Base-by-base conservation (phyloP, 208 protist genomes). In the Leishmania lainsoni region DNA sequence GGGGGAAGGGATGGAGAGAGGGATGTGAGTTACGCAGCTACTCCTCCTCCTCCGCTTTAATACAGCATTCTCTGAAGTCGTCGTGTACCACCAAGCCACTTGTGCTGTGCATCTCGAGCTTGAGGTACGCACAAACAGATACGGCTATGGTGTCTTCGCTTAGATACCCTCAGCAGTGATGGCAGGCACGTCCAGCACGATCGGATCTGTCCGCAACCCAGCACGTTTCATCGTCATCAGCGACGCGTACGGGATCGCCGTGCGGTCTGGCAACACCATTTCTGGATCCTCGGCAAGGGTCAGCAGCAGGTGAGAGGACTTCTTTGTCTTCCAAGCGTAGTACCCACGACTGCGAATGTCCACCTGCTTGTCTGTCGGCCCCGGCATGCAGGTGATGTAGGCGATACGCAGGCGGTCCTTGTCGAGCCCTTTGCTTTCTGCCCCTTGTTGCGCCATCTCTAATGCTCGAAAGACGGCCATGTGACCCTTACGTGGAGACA, bases 281-380 rank as follows among this genome's bases (percentile, higher is more conserved):
- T 98, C 92, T 16, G 93, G 92, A 84, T 98, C 95, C 80, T 98
- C 95, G 16, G 92, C 89, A 14, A 98, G 59, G 6, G 90, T 96
- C n/a, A 98, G 69, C 2, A 97, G 76, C 72, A 98, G 76, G 78
- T 96, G 92, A 61, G 93, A 96, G 16, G 93, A 97, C 77, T 92
- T 92, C 80, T 98, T 98, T 65, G 93, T 98, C 83, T 97, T 97
- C 93, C 95, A 98, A 0, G 93, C 70, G 84, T 97, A 97, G 84
- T 97, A 97, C 56, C 95, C 95, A 22, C 89, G 82, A 74, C 91
- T 95, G 58, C 93, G 90, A 75, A 98, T 95, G 74, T 98, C 95
- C 45, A 98, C 91, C 74, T 98, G 95, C 82, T 97, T 97, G 78
- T 98, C 95, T 5, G 92, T 96, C n/a, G 92, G 93, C 4, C 93